These are phyloP conservation scores for Euphorbia corollata DNA, from an alignment of 441 rosid species.

Conservation along the genomic window DNA sequence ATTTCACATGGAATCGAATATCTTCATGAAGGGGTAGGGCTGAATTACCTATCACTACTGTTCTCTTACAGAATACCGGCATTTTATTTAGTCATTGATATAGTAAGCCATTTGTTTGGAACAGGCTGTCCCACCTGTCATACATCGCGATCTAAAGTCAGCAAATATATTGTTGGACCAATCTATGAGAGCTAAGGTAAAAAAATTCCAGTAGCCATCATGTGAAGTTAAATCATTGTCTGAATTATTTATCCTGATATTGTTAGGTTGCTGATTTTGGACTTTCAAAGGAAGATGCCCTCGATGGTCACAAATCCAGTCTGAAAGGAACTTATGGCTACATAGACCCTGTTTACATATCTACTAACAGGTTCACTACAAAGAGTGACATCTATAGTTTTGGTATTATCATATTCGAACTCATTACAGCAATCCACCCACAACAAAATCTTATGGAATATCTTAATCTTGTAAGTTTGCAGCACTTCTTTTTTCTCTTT, in stretches of 20 bases:
- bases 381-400: constrained; percentile 90
- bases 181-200: constrained; percentile 85
- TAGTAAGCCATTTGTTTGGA: constrained; percentile 19
- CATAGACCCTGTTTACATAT: constrained; percentile 73
- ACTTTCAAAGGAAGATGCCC: constrained; percentile 76
- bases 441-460: constrained; percentile 90
- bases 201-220: too few relatives aligned
- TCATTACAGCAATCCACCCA: constrained; percentile 86
- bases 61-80: constrained; percentile 6
- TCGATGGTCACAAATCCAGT: constrained; percentile 64
- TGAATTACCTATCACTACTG: constrained; percentile 6
- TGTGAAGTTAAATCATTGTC: too few relatives aligned
- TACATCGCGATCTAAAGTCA: constrained; percentile 91
- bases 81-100: neutral
- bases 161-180: constrained; percentile 88
- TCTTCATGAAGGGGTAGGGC: constrained; percentile 92
- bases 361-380: constrained; percentile 72
- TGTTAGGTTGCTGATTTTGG: constrained; percentile 99
- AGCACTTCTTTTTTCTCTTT: neutral
- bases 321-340: constrained; percentile 92
- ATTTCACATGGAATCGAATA: constrained; percentile 92
- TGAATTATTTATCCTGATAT: too few relatives aligned
- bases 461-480: constrained; percentile 61
- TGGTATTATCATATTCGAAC: constrained; percentile 81
- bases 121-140: constrained; percentile 90